Evolutionary conservation across 176 grass and related monocot species (phyloP), one percentile per base, ranked within the genome.

Genomic region (Lolium rigidum): DNA sequence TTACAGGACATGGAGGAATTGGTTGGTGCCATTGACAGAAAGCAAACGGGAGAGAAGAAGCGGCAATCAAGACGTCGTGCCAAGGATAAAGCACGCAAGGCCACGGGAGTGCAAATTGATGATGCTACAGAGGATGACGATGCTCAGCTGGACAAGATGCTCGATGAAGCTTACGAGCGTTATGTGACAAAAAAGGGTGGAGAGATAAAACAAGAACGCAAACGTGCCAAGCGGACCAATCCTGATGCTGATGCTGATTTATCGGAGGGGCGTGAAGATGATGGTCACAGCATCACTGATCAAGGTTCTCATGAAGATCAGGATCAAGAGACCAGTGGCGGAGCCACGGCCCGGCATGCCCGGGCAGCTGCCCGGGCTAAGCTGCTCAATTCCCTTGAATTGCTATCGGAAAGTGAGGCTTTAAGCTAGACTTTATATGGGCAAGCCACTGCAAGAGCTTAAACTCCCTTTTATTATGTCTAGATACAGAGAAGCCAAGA

Each of bases 1-100:
- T 84, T 99, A 35, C 84, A 92, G 9, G 92, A 99, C 88, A 99
- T 99, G 97, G 97, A 99, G 86, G 90, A 98, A 64, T 62, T 98
- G 65, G 85, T 88, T 14, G 85, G 86, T 81, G 83, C 90, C 38
- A 83, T 98, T 60, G 95, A 98, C 60, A 87, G 73, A 66, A 95
- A 95, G 80, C 92, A 92, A 48, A 92, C 87, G 51, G 89, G 87
- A 75, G 49, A 77, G 21, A 98, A 84, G 72, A 98, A 95, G 35
- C 87, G 78, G 15, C 68, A 89, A 72, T 87, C 93, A 80, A 98
- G 91, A 71, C 93, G 95, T 1, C 87, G 70, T 65, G 86, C 85
- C 57, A 77, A 98, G 93, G 95, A 95, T 81, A 98, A 94, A 91
- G 85, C 87, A 74, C 90, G 87, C 28, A 93, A 91, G 66, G 88